Base-by-base conservation (phyloP, 495 filamentous ascomycete genomes). In the Penicillium arizonense region DNA sequence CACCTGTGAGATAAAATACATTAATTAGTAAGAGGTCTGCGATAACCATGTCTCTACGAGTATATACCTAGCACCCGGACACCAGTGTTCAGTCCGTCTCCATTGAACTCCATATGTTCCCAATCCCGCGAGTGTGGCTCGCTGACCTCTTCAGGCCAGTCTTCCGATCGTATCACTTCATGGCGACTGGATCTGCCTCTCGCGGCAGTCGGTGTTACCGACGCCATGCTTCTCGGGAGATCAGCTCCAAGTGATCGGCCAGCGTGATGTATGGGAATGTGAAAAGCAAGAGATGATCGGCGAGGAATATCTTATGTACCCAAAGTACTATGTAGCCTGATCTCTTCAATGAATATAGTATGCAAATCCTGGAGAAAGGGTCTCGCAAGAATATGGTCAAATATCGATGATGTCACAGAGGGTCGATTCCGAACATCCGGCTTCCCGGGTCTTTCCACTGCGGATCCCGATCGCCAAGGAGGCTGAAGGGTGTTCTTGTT, bases 11-110 rank as follows among this genome's bases (percentile, higher is more conserved):
- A 33, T 0, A n/a, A n/a, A 20, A 40, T 18, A 24, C 18, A 28
- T 20, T 32, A 8, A 1, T 16, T 35, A 12, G 18, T 12, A 3
- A 12, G 18, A 5, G n/a, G 18, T 53, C 32, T 48, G 36, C 32
- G 5, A n/a, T 18, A 18, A 18, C 18, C 21, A 20, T 35, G 32
- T 4, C 34, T 24, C 4, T 11, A 9, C 32, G 14, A 11, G 37
- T 5, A 30, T 56, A 30, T 33, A 68, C 65, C 48, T 36, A 59
- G 18, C 13, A 68, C 52, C 40, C 45, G 52, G 23, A 68, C 65
- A 1, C 65, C 65, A 1, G 62, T 63, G 10, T 61, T 44, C 5
- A 65, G 35, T 11, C 62, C 62, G 55, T 68, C 65, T 8, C 53
- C 55, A 6, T 1, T 47, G 33, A 68, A 63, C 3, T 51, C 35